Evolutionary conservation across 2,329 filamentous ascomycete genomes (phyloP).

Genomic region (Pyrenochaeta sp.): DNA sequence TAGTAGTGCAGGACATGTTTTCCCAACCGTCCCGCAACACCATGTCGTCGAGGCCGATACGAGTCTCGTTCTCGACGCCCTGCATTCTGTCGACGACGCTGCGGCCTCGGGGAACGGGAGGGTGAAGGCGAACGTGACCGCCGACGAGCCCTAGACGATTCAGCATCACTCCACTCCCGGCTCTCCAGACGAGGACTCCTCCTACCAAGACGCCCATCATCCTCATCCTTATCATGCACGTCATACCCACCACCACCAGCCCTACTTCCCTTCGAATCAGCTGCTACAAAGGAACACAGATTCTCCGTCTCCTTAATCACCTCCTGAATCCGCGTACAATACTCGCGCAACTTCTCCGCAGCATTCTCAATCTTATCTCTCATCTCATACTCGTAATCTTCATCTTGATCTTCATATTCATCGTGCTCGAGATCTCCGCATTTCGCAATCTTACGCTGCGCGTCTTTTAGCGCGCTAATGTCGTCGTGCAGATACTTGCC

Average conservation of each 20-base stretch:
- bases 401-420: not conserved
- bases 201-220: not conserved
- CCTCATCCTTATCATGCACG: too few relatives aligned
- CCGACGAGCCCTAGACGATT: not conserved
- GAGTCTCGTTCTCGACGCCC: too few relatives aligned
- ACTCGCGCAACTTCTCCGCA: not conserved
- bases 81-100: too few relatives aligned
- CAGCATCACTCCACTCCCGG: not conserved
- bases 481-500: constrained; percentile 21
- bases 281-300: not conserved
- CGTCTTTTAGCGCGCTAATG: constrained; percentile 7
- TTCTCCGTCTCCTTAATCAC: not conserved
- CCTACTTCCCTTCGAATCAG: too few relatives aligned
- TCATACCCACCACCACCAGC: too few relatives aligned
- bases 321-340: not conserved
- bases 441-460: not conserved
- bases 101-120: too few relatives aligned
- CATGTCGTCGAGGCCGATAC: not conserved
- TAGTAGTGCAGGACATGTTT: not conserved
- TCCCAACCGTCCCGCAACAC: not conserved
- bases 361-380: not conserved
- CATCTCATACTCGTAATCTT: not conserved
- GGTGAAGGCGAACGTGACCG: too few relatives aligned
- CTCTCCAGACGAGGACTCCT: not conserved
- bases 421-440: not conserved